Percentiles rank a stretch among this genome's conserved stretches.
These are phyloP conservation scores for Lodderomyces jiufengensis DNA, from an alignment of 1,139 yeast genomes.

Conservation along the genomic window DNA sequence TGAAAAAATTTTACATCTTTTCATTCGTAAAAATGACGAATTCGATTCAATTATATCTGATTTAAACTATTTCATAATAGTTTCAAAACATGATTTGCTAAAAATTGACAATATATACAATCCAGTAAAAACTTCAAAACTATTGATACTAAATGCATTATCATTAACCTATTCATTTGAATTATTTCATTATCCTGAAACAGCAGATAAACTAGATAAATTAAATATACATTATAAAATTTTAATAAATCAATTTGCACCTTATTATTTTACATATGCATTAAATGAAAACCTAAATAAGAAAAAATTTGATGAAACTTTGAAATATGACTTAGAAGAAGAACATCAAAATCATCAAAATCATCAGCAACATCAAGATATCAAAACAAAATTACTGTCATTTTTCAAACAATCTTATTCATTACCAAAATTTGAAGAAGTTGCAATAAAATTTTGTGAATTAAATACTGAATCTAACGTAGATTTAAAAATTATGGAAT, in stretches of 20 bases:
- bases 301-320: background rate
- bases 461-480: background rate
- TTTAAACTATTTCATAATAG: slow-evolving; percentile 3
- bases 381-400: no score
- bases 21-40: background rate
- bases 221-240: background rate
- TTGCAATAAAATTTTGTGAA: slow-evolving; percentile 1
- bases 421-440: background rate
- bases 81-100: no score
- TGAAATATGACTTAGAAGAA: no score
- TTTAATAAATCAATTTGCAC: slow-evolving; percentile 1
- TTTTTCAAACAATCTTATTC: background rate
- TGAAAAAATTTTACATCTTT: background rate
- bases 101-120: background rate
- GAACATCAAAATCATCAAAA: no score
- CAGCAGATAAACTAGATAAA: slow-evolving; percentile 1
- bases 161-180: slow-evolving; percentile 9
- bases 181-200: slow-evolving; percentile 4
- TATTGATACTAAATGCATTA: slow-evolving; percentile 3
- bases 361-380: no score
- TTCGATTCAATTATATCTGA: background rate
- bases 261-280: slow-evolving; percentile 1
- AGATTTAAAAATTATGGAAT: background rate
- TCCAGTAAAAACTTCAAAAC: background rate
- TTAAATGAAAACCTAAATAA: background rate